Evolutionary conservation across 2,329 filamentous ascomycete genomes (phyloP), one percentile per base, ranked within the genome.

Genomic region (Xylaria sp.): DNA sequence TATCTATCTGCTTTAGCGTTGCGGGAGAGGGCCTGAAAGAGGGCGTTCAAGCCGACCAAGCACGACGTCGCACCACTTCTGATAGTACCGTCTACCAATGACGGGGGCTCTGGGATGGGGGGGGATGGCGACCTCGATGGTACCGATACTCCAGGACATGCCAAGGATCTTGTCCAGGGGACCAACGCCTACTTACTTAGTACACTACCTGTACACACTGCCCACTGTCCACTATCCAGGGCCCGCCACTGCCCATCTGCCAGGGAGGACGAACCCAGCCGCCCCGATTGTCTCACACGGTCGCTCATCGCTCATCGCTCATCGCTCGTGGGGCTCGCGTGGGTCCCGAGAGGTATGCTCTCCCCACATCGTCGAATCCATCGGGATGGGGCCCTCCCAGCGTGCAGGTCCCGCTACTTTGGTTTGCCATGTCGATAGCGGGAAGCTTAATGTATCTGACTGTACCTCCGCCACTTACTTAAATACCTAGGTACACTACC

Each of bases 11-110:
- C 51, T 57, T 35, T 68, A 71, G 69, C 62, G 69, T 66, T 69
- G 65, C 65, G 63, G 69, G 63, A 66, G 66, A 63, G 65, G 64
- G 62, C 18, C 70, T 63, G 40, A 69, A 70, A 63, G 65, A 66
- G 65, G 69, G 61, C 6, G 25, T 53, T 69, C 60, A 42, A 69
- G 63, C 68, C 70, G 68, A 70, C 57, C 66, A 51, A 66, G 66
- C 60, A 69, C 58, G 47, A 67, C 69, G 60, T 69, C 47, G 63
- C 55, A 60, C 60, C 62, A 48, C 40, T 16, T 55, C 66, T 66
- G 66, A 66, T 62, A 65, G 65, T 61, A 44, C 42, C 32, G n/a
- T 29, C 48, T 47, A 42, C 25, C 32, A 48, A 54, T 58, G 55
- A 58, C 3, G 37, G 37, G 37, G 37, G 37, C 44, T 29, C 35